A percentile compares a stretch with the other conserved stretches of the same genome.
Conservation (phyloP, 2,329 filamentous ascomycete species). For the Trichoderma polysporum region DNA sequence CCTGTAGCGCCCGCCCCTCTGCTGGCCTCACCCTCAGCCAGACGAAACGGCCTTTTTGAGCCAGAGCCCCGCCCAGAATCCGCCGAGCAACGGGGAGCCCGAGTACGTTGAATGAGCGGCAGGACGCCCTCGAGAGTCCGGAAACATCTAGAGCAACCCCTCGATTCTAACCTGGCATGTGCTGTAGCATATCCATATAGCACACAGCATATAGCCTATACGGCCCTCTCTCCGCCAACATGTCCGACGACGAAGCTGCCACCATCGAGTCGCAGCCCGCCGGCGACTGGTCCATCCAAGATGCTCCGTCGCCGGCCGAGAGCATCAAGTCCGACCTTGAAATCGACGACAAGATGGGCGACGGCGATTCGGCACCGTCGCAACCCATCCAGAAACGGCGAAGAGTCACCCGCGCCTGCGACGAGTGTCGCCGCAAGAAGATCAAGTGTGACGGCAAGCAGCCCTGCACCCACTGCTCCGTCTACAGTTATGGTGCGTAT, state of each 20-base stretch:
- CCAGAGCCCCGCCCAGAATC: neutral
- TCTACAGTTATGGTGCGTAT: conserved; percentile 90
- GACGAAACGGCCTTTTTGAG: neutral
- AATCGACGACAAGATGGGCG: conserved; percentile 38
- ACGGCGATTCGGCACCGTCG: conserved; percentile 39
- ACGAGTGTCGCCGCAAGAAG: conserved; percentile 81
- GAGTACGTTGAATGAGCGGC: neutral
- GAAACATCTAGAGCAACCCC: neutral
- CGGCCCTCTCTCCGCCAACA: conserved; percentile 33
- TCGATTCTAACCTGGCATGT: conserved; percentile 9
- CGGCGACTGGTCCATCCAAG: conserved; percentile 38
- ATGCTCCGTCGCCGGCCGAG: conserved; percentile 42
- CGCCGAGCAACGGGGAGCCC: too few relatives aligned
- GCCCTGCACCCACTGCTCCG: conserved; percentile 91
- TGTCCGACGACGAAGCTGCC: conserved; percentile 44
- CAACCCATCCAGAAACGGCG: conserved; percentile 72
- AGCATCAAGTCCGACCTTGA: conserved; percentile 46
- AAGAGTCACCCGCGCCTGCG: conserved; percentile 76
- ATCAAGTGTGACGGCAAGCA: conserved; percentile 87
- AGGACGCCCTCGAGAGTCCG: neutral
- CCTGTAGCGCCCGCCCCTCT: conserved; percentile 15
- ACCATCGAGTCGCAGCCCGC: conserved; percentile 35
- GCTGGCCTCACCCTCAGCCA: neutral
- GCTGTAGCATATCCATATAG: neutral
- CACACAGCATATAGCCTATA: neutral